These are phyloP conservation scores for Tetrapisispora nanseiensis DNA, from an alignment of 805 yeast genomes.

Conservation along the genomic window DNA sequence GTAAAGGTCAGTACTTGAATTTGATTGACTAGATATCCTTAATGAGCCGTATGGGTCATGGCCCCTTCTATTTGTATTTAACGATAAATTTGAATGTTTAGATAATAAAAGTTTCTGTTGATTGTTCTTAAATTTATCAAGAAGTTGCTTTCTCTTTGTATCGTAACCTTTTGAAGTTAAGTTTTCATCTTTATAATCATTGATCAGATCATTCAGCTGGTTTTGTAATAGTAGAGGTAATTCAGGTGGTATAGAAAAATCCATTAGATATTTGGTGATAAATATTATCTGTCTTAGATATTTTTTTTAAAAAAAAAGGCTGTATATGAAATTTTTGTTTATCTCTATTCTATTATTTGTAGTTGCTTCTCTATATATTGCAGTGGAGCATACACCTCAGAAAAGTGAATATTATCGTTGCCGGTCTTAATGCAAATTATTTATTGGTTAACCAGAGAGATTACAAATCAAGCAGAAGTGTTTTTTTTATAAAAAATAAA, in stretches of 20 bases:
- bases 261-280: conserved; percentile 28
- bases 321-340: no score
- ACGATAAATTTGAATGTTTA: background rate
- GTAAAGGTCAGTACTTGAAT: background rate
- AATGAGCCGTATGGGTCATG: background rate
- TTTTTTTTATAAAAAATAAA: no score
- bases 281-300: no score
- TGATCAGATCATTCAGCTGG: conserved; percentile 34
- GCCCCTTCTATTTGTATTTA: conserved; percentile 1
- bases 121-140: conserved; percentile 8
- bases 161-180: conserved; percentile 65
- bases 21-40: background rate
- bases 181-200: conserved; percentile 57
- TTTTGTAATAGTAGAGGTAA: conserved; percentile 30
- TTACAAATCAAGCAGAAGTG: no score
- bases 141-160: conserved; percentile 37
- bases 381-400: no score
- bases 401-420: no score
- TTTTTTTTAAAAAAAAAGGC: no score
- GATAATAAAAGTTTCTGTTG: background rate
- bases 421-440: no score
- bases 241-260: conserved; percentile 39
- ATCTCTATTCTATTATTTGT: no score
- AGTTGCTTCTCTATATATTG: no score
- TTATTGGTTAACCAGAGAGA: no score